phyloP scores from a whole-genome alignment of 1,284 basidiomycete genomes.

The Pascua guehoae region DNA sequence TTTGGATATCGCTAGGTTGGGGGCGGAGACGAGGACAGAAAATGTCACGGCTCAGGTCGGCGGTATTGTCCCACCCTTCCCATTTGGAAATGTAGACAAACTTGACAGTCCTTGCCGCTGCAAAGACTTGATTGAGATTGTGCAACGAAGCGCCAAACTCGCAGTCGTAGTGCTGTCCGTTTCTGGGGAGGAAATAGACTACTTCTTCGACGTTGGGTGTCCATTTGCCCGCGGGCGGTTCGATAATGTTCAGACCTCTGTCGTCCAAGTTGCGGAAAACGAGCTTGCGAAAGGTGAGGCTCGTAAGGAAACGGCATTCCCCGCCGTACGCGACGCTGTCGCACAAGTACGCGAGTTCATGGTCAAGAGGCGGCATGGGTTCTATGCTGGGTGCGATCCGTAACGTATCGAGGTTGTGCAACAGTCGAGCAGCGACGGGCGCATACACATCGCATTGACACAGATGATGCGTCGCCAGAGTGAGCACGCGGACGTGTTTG shows the following conservation, averaged over 20 bases:
- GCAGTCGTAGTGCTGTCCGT: neutral
- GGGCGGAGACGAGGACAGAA: too few relatives aligned
- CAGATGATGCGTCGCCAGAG: slow-evolving; percentile 1
- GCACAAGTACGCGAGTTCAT: too few relatives aligned
- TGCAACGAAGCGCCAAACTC: too few relatives aligned
- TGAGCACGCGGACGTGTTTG: slow-evolving; percentile 2
- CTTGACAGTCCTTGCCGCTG: too few relatives aligned
- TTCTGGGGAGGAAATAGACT: neutral
- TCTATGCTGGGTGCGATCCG: neutral
- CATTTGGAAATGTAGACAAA: too few relatives aligned
- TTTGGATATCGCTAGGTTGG: too few relatives aligned
- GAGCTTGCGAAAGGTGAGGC: neutral
- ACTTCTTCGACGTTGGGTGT: too few relatives aligned
- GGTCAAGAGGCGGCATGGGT: too few relatives aligned
- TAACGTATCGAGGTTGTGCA: neutral
- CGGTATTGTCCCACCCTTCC: too few relatives aligned
- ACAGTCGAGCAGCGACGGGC: neutral
- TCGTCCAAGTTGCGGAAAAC: slow-evolving; percentile 5
- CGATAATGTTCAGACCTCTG: neutral
- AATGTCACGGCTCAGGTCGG: too few relatives aligned
- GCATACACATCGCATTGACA: slow-evolving; percentile 2
- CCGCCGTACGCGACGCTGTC: neutral
- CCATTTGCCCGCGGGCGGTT: too few relatives aligned
- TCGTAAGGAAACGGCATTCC: neutral
- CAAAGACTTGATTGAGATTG: too few relatives aligned